Conservation (phyloP, 139 green algal genomes). For the Chlorella sp. region DNA sequence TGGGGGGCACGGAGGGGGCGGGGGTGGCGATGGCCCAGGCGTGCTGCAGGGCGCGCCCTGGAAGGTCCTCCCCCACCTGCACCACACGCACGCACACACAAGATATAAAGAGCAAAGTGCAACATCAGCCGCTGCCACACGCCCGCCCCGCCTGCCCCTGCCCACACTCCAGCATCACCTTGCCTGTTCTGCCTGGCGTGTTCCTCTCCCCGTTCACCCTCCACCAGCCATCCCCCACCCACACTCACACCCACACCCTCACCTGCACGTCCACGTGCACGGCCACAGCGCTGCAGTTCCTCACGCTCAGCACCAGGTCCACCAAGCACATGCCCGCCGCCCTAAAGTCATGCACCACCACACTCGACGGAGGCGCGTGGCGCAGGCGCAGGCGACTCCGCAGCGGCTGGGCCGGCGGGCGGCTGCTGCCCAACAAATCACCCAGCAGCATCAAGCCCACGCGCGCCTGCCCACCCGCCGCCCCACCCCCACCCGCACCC, state of each 20-base stretch:
- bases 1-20: too few species aligned
- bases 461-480: slow-evolving; percentile 4
- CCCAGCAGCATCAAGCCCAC: slow-evolving; percentile 3
- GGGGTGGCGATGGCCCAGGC: background rate
- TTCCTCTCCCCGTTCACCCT: too few species aligned
- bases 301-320: slow-evolving; percentile 38
- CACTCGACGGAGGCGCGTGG: background rate
- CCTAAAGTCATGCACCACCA: slow-evolving; percentile 52
- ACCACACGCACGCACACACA: too few species aligned
- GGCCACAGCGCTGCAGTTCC: slow-evolving; percentile 41
- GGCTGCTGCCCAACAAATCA: background rate
- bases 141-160: too few species aligned
- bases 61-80: background rate
- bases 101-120: too few species aligned
- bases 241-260: background rate
- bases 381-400: background rate
- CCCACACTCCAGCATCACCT: too few species aligned
- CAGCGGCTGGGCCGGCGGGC: background rate
- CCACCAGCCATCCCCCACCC: too few species aligned
- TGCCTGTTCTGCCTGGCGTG: too few species aligned
- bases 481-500: background rate
- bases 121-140: too few species aligned
- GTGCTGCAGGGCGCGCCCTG: too few species aligned
- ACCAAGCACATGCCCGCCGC: slow-evolving; percentile 35
- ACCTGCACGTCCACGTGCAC: slow-evolving; percentile 3